Evolutionary conservation across 176 grass and related monocot genomes (phyloP), one percentile per base, ranked within the genome.

Genomic region (Aegilops sharonensis): DNA sequence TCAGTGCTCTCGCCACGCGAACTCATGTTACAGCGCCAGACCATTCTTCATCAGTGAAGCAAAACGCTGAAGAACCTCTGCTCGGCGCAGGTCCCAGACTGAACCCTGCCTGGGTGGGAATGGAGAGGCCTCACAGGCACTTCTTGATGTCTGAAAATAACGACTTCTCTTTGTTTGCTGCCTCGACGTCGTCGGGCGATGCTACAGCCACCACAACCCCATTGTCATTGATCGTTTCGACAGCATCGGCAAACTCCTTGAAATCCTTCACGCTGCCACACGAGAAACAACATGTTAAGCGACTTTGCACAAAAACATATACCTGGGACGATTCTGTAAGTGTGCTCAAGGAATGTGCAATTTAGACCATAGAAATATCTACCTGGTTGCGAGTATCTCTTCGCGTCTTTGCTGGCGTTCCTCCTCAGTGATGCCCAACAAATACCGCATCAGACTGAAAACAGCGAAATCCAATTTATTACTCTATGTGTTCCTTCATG

Each of bases 301-400:
- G 10, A 31, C 14, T 52, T 34, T 76, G 77, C 37, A 9, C 11
- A n/a, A 47, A 29, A 48, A 63, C 10, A 78, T 47, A 4, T 66
- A 21, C 36, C 1, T 23, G 35, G 18, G 57, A 60, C 64, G 48
- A 71, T 71, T 5, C 9, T 10, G 59, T 6, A 68, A 75, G 63
- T 29, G 2, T 0, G 24, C 39, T 35, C 24, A 64, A 72, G 40
- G 20, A 56, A 79, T 4, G 78, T 9, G 21, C 40, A 17, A 8
- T 5, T 57, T 86, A 35, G 11, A 79, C 60, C 72, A 78, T 18
- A 85, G 68, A 83, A 74, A 64, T 87, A 10, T 76, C 48, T 89
- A 96, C 97, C 90, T 91, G 32, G 94, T 96, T 75, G 97, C 92
- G 35, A 99, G 80, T 89, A 99, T 96, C 83, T 96, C 97, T 90